A percentile compares a stretch with the other conserved stretches of the same genome.
Evolutionary conservation across 2,329 filamentous ascomycete species (phyloP).

Genomic region (Talaromyces atroroseus): DNA sequence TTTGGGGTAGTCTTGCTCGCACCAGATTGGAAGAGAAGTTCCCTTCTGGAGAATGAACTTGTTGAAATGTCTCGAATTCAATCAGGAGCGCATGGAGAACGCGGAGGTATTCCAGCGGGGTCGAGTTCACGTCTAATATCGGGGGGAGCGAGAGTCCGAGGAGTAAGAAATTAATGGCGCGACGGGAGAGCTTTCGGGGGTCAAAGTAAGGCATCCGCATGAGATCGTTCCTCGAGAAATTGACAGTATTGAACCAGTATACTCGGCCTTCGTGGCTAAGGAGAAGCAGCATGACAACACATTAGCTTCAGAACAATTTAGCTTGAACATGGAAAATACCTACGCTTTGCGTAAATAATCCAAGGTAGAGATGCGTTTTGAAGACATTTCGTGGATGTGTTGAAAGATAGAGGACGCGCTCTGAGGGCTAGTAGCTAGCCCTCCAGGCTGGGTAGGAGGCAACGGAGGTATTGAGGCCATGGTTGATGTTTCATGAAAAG

Average conservation of each 20-base stretch:
- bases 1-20: conserved; percentile 72
- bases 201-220: conserved; percentile 81
- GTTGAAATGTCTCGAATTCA: conserved; percentile 93
- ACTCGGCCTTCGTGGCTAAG: conserved; percentile 82
- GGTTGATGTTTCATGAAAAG: neutral
- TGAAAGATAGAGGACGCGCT: conserved; percentile 56
- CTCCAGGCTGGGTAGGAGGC: conserved; percentile 27
- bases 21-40: conserved; percentile 63
- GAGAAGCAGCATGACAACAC: neutral
- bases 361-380: conserved; percentile 88
- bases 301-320: neutral
- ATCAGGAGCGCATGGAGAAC: conserved; percentile 76
- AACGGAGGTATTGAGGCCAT: conserved; percentile 21
- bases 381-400: conserved; percentile 75
- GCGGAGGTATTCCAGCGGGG: conserved; percentile 77
- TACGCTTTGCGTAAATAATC: conserved; percentile 91
- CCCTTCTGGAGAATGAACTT: conserved; percentile 74
- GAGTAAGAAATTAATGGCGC: conserved; percentile 88
- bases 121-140: conserved; percentile 77
- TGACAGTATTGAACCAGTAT: conserved; percentile 97
- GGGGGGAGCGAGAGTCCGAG: conserved; percentile 87
- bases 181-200: conserved; percentile 73
- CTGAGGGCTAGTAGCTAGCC: conserved; percentile 29
- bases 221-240: conserved; percentile 79
- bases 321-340: conserved; percentile 30